Percentiles rank a stretch among this genome's conserved stretches.
Conservation (phyloP, 2,329 filamentous ascomycete species). For the Calonectria naviculata region DNA sequence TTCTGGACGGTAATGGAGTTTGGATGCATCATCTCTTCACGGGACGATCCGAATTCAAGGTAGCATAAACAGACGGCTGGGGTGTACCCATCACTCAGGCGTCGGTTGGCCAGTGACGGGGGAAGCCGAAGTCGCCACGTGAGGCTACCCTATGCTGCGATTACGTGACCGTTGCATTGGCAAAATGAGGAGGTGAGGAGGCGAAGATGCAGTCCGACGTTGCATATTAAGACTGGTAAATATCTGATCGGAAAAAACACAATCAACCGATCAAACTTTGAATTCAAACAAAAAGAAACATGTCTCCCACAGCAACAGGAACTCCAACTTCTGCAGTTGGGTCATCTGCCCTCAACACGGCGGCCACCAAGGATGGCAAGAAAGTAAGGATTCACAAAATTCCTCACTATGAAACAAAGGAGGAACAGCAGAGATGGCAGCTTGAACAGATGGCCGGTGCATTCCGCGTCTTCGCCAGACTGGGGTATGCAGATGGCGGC, state of each 20-base stretch:
- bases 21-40: background rate
- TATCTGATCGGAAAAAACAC: background rate
- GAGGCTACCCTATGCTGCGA: background rate
- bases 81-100: background rate
- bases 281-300: background rate
- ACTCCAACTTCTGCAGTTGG: background rate
- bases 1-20: background rate
- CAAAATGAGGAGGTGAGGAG: background rate
- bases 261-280: background rate
- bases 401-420: conserved; percentile 30
- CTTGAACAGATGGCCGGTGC: conserved; percentile 55
- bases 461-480: conserved; percentile 59
- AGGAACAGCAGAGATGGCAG: conserved; percentile 43
- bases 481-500: conserved; percentile 57
- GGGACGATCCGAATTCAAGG: background rate
- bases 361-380: conserved; percentile 19
- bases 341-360: conserved; percentile 26
- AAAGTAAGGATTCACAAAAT: conserved; percentile 33
- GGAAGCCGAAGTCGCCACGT: background rate
- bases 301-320: conserved; percentile 27
- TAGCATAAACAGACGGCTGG: background rate
- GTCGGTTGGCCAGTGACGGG: background rate
- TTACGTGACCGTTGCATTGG: conserved; percentile 1
- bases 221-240: background rate
- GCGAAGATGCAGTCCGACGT: background rate